Conservation (phyloP, 2,329 filamentous ascomycete species). For the Arachnomyces sp. region DNA sequence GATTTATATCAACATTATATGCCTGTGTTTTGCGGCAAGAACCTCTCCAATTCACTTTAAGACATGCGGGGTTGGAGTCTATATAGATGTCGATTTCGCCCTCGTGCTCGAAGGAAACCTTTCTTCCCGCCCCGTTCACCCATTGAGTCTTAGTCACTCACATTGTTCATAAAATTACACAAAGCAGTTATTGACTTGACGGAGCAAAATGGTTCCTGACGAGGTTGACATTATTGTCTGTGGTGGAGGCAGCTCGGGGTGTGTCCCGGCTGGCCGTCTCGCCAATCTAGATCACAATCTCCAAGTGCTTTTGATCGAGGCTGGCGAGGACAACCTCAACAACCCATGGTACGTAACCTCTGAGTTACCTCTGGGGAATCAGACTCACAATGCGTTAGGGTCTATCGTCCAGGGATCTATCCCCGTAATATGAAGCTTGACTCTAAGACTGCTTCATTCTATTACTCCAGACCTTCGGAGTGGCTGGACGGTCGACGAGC, state of each 20-base stretch:
- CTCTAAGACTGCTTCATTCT: constrained; percentile 75
- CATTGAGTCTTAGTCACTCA: no score
- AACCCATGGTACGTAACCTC: constrained; percentile 52
- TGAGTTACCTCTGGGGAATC: neutral
- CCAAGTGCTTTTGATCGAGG: constrained; percentile 63
- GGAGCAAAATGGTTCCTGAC: constrained; percentile 56
- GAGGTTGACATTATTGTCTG: constrained; percentile 76
- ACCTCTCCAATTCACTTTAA: neutral
- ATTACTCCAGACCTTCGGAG: constrained; percentile 66
- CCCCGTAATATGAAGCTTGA: constrained; percentile 72
- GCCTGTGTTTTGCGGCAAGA: no score
- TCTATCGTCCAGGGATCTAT: constrained; percentile 67
- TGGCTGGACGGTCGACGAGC: constrained; percentile 63
- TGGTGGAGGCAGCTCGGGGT: constrained; percentile 58
- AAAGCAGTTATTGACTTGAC: neutral
- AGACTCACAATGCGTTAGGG: constrained; percentile 35
- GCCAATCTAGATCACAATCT: constrained; percentile 68
- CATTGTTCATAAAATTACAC: no score
- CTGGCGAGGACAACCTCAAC: constrained; percentile 64
- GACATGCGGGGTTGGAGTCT: neutral
- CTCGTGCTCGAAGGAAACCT: neutral
- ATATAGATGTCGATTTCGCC: neutral
- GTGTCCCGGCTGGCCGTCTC: constrained; percentile 40
- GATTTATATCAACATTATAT: no score
- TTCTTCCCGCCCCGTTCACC: no score